Evolutionary conservation across 495 filamentous ascomycete genomes (phyloP).

Genomic region (Neurospora intermedia): DNA sequence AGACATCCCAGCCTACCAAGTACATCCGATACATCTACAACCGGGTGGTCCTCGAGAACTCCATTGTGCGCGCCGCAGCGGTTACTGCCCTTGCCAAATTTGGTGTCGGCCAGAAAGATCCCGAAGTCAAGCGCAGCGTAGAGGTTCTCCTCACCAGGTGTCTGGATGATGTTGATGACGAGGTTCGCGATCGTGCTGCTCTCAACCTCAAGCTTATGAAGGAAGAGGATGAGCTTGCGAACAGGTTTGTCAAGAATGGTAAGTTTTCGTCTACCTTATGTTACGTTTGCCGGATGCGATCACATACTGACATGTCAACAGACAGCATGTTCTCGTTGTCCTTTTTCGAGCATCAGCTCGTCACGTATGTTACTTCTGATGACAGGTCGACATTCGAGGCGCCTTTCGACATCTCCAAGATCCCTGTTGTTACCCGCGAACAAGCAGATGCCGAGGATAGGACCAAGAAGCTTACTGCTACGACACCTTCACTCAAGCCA

Average conservation of each 20-base stretch:
- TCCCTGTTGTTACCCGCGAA: slow-evolving; percentile 92
- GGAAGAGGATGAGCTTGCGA: slow-evolving; percentile 72
- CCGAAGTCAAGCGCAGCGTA: slow-evolving; percentile 91
- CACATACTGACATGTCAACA: slow-evolving; percentile 29
- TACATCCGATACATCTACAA: slow-evolving; percentile 99
- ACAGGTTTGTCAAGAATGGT: slow-evolving; percentile 87
- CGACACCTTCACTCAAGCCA: slow-evolving; percentile 89
- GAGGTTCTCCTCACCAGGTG: slow-evolving; percentile 86
- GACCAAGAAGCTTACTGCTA: slow-evolving; percentile 87
- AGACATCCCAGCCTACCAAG: slow-evolving; percentile 91
- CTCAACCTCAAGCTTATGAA: slow-evolving; percentile 85
- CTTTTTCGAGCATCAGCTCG: slow-evolving; percentile 91
- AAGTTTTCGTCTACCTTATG: slow-evolving; percentile 17
- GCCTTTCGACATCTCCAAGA: slow-evolving; percentile 80
- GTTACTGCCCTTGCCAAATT: slow-evolving; percentile 96
- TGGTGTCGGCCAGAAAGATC: slow-evolving; percentile 91
- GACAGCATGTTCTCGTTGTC: slow-evolving; percentile 88
- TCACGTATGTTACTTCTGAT: slow-evolving; percentile 92
- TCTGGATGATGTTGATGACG: slow-evolving; percentile 94
- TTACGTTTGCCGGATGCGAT: neutral
- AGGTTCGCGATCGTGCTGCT: slow-evolving; percentile 92
- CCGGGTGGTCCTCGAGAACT: slow-evolving; percentile 93
- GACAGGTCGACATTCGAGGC: slow-evolving; percentile 71
- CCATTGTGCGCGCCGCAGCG: slow-evolving; percentile 87
- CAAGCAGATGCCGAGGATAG: slow-evolving; percentile 95